Evolutionary conservation across 768 basidiomycete genomes (phyloP).

Genomic region (Mycena rebaudengoi): DNA sequence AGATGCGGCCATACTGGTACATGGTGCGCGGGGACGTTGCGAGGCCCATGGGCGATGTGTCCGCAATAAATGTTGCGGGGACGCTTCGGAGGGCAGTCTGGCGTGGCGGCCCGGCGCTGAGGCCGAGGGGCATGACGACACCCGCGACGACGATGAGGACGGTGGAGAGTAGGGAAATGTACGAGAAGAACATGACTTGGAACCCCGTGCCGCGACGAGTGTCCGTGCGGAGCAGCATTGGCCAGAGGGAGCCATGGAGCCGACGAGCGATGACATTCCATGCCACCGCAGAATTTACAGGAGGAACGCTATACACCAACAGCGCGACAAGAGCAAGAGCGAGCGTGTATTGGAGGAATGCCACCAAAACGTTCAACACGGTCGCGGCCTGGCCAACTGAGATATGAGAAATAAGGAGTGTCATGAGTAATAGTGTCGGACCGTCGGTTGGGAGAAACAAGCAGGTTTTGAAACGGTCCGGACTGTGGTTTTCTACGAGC

Average conservation of each 20-base stretch:
- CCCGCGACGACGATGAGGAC: conserved; percentile 29
- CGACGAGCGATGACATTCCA: conserved; percentile 31
- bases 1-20: conserved; percentile 28
- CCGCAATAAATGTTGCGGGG: conserved; percentile 20
- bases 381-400: conserved; percentile 34
- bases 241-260: conserved; percentile 32
- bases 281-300: conserved; percentile 26
- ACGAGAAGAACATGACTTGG: conserved; percentile 23
- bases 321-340: conserved; percentile 30
- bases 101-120: conserved; percentile 22
- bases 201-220: not conserved
- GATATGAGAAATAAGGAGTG: conserved; percentile 22
- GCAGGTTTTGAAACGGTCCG: too few species aligned
- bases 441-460: not conserved
- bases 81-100: not conserved
- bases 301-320: conserved; percentile 26
- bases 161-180: conserved; percentile 18
- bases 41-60: conserved; percentile 29
- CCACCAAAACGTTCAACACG: conserved; percentile 30
- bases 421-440: not conserved
- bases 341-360: conserved; percentile 30
- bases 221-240: conserved; percentile 26
- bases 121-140: conserved; percentile 30
- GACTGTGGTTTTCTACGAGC: too few species aligned
- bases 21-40: conserved; percentile 26